Conservation (phyloP, 2,329 filamentous ascomycete species). For the Talaromyces sp. region DNA sequence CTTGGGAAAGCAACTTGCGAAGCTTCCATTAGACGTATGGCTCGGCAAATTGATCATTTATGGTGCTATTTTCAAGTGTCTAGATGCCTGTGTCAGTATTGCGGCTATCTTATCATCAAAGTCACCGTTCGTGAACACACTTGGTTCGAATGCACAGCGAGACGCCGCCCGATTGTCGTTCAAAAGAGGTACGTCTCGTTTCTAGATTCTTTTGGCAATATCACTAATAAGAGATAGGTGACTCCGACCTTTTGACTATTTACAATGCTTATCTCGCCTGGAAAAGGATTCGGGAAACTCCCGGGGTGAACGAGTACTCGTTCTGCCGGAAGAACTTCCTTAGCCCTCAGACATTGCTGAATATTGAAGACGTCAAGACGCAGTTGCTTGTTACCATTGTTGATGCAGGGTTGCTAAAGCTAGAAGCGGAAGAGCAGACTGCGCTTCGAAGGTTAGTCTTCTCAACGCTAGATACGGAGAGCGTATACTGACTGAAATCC, state of each 20-base stretch:
- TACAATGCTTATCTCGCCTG: constrained; percentile 93
- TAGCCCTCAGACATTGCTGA: constrained; percentile 79
- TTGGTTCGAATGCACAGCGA: constrained; percentile 78
- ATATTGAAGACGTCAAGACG: constrained; percentile 93
- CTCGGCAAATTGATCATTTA: constrained; percentile 89
- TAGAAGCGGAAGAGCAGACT: constrained; percentile 71
- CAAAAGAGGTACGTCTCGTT: constrained; percentile 56
- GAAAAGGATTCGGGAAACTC: constrained; percentile 75
- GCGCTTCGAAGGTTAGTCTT: constrained; percentile 60
- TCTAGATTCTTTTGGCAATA: background rate
- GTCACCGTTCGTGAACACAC: constrained; percentile 84
- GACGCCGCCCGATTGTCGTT: constrained; percentile 77
- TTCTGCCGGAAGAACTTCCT: constrained; percentile 96
- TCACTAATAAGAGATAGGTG: constrained; percentile 49
- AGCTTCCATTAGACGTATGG: constrained; percentile 88
- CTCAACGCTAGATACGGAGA: background rate
- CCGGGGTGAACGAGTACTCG: constrained; percentile 72
- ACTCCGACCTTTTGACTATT: constrained; percentile 87
- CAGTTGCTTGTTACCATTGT: constrained; percentile 82
- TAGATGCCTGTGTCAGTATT: constrained; percentile 87
- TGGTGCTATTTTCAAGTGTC: constrained; percentile 80
- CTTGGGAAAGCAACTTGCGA: constrained; percentile 80
- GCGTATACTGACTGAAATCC: background rate
- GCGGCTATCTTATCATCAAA: constrained; percentile 93
- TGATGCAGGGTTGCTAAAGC: constrained; percentile 77